Evolutionary conservation across 2,329 filamentous ascomycete genomes (phyloP), one percentile per base, ranked within the genome.

Genomic region (Dryadomyces quercivorus): DNA sequence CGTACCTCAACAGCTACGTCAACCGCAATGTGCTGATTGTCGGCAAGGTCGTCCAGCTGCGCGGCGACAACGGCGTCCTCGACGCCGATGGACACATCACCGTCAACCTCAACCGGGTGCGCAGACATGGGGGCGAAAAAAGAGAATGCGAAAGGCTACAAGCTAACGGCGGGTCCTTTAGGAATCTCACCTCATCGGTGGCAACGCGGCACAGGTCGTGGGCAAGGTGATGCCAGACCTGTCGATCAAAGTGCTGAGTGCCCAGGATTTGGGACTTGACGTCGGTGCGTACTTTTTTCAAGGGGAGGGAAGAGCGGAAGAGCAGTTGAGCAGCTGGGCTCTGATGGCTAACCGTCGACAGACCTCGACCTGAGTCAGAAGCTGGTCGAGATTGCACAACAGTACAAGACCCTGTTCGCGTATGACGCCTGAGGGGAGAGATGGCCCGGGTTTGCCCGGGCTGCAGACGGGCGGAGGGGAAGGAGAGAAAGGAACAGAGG

Each of bases 11-110:
- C 66, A 76, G 77, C 64, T 95, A 91, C 72, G 76, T 83, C 60
- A 75, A 76, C 61, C 78, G 81, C 60, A 87, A 86, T 58, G 87
- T 97, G 59, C 90, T 90, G 62, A 75, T 97, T 54, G 77, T 95
- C 5, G 93, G 93, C 63, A 90, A 86, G 63, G 90, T 97, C 49
- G 79, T 81, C 4, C 84, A 93, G 63, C 75, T 97, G 22, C 84
- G 84, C 52, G 91, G 91, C 61, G 87, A 93, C 52, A 78, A 80
- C 51, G 92, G 90, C 0, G 81, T 82, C 6, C 78, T 97, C 34
- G 89, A 95, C 55, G 85, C 88, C 6, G 85, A 82, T 26, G 92
- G 92, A 0, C 78, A 82, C 21, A 80, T 96, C 26, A 87, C 83
- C 0, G 75, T 89, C 2, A 72, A 85, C 18, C 68, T 97, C 60